Percentiles rank a stretch among this genome's conserved stretches.
These are phyloP conservation scores for Pseudozyma flocculosa DNA, from an alignment of 1,284 basidiomycete species.

Conservation along the genomic window DNA sequence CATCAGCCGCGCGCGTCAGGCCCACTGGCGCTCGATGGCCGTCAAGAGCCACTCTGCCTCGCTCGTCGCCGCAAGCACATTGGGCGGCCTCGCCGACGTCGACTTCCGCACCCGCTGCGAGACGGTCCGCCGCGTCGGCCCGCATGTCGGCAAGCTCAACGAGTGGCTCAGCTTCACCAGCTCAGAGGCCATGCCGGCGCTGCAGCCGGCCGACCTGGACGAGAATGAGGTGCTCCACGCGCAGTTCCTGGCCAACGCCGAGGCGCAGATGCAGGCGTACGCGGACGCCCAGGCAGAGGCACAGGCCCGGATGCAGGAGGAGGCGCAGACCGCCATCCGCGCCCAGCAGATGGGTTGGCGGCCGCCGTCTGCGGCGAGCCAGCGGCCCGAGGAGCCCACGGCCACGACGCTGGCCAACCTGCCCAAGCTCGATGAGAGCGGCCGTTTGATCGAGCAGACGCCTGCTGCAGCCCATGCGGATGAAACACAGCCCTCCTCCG, in stretches of 20 bases:
- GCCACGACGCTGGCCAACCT: slow-evolving; percentile 6
- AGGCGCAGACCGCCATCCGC: slow-evolving; percentile 25
- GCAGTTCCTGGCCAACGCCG: slow-evolving; percentile 28
- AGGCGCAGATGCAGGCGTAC: slow-evolving; percentile 29
- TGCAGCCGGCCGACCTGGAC: slow-evolving; percentile 39
- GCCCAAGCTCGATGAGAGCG: slow-evolving; percentile 18
- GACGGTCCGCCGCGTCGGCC: slow-evolving; percentile 39
- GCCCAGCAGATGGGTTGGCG: slow-evolving; percentile 44
- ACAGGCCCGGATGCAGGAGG: slow-evolving; percentile 33
- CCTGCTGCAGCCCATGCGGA: too few relatives aligned
- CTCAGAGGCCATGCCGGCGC: slow-evolving; percentile 48
- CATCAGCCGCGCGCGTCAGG: slow-evolving; percentile 38
- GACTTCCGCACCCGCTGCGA: slow-evolving; percentile 53
- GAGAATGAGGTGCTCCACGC: slow-evolving; percentile 41
- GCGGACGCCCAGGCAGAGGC: slow-evolving; percentile 26
- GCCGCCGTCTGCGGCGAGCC: slow-evolving; percentile 18
- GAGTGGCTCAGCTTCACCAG: slow-evolving; percentile 46
- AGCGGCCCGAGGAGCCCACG: neutral
- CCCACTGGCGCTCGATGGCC: slow-evolving; percentile 40
- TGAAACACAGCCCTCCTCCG: too few relatives aligned
- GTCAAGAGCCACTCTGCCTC: slow-evolving; percentile 41
- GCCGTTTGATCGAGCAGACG: slow-evolving; percentile 7
- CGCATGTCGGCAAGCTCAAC: slow-evolving; percentile 43
- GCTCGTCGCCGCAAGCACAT: slow-evolving; percentile 36
- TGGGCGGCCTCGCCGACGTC: slow-evolving; percentile 50